Percentiles rank a stretch among this genome's conserved stretches.
phyloP scores from a whole-genome alignment of 1,284 basidiomycete genomes.

The Coniophora puteana region DNA sequence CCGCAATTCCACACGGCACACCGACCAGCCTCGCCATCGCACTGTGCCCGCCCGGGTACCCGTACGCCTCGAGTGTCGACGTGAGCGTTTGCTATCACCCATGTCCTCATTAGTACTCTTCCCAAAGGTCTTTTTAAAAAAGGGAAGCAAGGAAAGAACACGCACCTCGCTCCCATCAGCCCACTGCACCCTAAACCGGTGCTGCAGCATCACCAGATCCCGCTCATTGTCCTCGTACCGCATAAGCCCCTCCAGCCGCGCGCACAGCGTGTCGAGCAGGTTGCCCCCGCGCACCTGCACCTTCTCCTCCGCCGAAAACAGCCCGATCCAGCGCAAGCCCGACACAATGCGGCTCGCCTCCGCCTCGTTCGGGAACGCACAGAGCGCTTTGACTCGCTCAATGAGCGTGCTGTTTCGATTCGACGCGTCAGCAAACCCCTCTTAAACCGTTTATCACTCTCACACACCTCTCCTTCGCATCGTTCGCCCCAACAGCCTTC shows the following conservation, averaged over 20 bases:
- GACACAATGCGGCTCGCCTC: conserved; percentile 79
- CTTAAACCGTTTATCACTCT: neutral
- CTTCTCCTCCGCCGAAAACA: conserved; percentile 77
- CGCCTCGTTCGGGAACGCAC: conserved; percentile 66
- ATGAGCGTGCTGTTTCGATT: conserved; percentile 58
- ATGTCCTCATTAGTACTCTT: neutral
- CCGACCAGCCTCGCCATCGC: conserved; percentile 96
- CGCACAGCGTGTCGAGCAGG: conserved; percentile 94
- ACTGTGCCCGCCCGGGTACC: conserved; percentile 77
- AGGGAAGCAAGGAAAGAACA: conserved; percentile 5
- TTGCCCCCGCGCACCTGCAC: conserved; percentile 70
- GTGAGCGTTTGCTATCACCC: conserved; percentile 75
- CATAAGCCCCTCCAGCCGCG: conserved; percentile 88
- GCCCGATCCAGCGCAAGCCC: conserved; percentile 90
- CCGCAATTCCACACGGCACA: conserved; percentile 91
- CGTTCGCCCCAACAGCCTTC: conserved; percentile 72
- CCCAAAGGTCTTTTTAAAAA: too few relatives aligned
- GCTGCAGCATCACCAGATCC: conserved; percentile 96
- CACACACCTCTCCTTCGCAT: conserved; percentile 68
- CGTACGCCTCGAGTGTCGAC: conserved; percentile 91
- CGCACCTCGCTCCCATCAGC: conserved; percentile 73
- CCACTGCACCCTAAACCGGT: conserved; percentile 92
- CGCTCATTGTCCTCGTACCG: conserved; percentile 89
- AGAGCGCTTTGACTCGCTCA: conserved; percentile 66
- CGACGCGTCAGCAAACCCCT: conserved; percentile 9